Evolutionary conservation across 495 filamentous ascomycete genomes (phyloP), one percentile per base, ranked within the genome.

Genomic region (Hyphodiscus hymeniophilus): DNA sequence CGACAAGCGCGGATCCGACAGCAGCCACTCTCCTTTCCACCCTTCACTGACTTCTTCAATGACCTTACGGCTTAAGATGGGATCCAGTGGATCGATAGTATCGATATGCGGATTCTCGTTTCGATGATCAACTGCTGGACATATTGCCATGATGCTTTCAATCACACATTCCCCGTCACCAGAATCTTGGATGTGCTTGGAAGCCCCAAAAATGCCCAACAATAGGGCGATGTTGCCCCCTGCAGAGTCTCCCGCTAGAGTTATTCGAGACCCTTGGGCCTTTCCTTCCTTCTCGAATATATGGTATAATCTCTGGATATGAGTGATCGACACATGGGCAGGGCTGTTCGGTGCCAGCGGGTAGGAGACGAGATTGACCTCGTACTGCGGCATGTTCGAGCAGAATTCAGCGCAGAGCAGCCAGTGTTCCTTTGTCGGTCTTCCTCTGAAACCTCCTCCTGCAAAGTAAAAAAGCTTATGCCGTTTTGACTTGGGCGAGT

Each of bases 391-490:
- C 4, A 24, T 7, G 11, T 43, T 24, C 22, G 15, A 3, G 12
- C 22, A 26, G 15, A 70, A 45, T 17, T 60, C 61, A 3, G 56
- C 57, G 30, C 49, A 56, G 1, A 66, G 38, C 31, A 52, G 47
- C 66, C 65, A 69, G 42, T 69, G 66, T 36, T 65, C 55, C 8
- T 47, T 32, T 1, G 52, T 51, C 0, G 67, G 50, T 6, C 61
- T 56, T 45, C 47, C 50, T 44, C 59, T 59, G 57, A 66, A 69
- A 13, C 62, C 59, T 7, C 63, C 67, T 23, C 64, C 68, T 6
- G 56, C 57, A 42, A 68, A 64, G 44, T 66, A 69, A 53, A 62
- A 67, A 20, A 70, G 50, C 24, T 57, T 39, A 24, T 59, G 61
- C 10, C 26, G 10, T 5, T 11, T 22, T 38, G 12, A 5, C 21